Percentiles rank a stretch among this genome's conserved stretches.
Evolutionary conservation across 2,329 filamentous ascomycete genomes (phyloP).

Genomic region (Penicillium sp.): DNA sequence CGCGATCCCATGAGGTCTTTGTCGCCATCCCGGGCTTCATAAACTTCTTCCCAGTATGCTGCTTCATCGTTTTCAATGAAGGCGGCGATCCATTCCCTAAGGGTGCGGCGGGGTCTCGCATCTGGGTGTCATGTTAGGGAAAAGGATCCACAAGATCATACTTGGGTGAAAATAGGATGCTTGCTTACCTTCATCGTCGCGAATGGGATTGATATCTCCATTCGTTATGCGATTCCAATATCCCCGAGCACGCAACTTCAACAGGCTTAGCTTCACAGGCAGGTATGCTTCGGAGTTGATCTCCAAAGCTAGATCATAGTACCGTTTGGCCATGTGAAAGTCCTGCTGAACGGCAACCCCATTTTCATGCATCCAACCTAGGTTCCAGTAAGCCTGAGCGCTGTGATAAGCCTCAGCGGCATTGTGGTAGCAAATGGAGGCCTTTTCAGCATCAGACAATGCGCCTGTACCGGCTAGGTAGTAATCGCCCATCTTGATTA

Average conservation of each 20-base stretch:
- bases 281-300: conserved; percentile 92
- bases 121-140: conserved; percentile 49
- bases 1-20: conserved; percentile 30
- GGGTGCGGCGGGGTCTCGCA: conserved; percentile 68
- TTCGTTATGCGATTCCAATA: conserved; percentile 93
- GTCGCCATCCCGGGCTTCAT: conserved; percentile 41
- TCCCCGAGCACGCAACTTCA: conserved; percentile 79
- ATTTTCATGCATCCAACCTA: conserved; percentile 99
- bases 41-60: conserved; percentile 61
- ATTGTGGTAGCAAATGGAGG: conserved; percentile 86
- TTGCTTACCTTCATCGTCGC: conserved; percentile 77
- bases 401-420: conserved; percentile 89
- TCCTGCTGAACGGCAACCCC: conserved; percentile 89
- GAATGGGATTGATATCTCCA: conserved; percentile 87
- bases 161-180: background rate
- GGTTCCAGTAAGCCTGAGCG: conserved; percentile 92
- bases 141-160: background rate
- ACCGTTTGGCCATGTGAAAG: conserved; percentile 93
- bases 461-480: conserved; percentile 82
- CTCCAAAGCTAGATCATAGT: conserved; percentile 88
- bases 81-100: conserved; percentile 81
- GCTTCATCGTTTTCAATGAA: conserved; percentile 72
- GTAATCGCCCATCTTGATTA: conserved; percentile 98
- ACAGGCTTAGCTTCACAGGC: conserved; percentile 80
- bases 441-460: conserved; percentile 71